Base-by-base conservation (phyloP, 2,329 filamentous ascomycete species). In the Ophiostoma sp. region DNA sequence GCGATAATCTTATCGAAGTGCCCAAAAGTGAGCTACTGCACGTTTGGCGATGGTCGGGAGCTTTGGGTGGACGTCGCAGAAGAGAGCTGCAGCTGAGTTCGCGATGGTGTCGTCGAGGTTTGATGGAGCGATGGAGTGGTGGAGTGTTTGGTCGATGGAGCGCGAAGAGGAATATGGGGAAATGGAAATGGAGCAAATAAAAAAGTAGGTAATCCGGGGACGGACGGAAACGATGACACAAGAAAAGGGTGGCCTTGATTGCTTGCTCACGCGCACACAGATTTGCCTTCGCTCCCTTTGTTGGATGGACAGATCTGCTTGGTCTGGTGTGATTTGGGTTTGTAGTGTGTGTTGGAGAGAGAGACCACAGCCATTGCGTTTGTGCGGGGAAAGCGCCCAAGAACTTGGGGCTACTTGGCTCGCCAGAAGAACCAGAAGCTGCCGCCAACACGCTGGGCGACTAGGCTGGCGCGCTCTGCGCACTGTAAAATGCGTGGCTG, bases 211-310 rank as follows among this genome's bases (percentile, higher is more conserved):
- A 48, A 48, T 17, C 22, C 69, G 36, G 52, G 50, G 52, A 59
- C 52, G 66, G 50, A 52, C 45, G 66, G 66, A 69, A 69, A 15
- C 25, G 45, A 52, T 69, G 42, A 33, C 64, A 50, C 64, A 31
- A 28, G 22, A 55, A 45, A 68, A 50, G 15, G 17, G 36, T 31
- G 63, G 25, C 17, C 17, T 39, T 33, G 42, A 45, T 36, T 69
- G 45, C 45, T 69, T 69, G 64, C 45, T 69, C 66, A 69, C 66
- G 66, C 66, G 66, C 66, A 52, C 66, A 12, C 28, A 36, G 42
- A 22, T 69, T 63, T 17, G 42, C 66, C 66, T 55, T 69, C 64
- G 42, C 64, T 50, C 42, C 12, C 64, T 68, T 68, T 68, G 64
- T 68, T 68, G 64, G 42, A 68, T 66, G 61, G 36, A 8, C 64